Base-by-base conservation (phyloP, 2,329 filamentous ascomycete species). In the Phialophora verrucosa region DNA sequence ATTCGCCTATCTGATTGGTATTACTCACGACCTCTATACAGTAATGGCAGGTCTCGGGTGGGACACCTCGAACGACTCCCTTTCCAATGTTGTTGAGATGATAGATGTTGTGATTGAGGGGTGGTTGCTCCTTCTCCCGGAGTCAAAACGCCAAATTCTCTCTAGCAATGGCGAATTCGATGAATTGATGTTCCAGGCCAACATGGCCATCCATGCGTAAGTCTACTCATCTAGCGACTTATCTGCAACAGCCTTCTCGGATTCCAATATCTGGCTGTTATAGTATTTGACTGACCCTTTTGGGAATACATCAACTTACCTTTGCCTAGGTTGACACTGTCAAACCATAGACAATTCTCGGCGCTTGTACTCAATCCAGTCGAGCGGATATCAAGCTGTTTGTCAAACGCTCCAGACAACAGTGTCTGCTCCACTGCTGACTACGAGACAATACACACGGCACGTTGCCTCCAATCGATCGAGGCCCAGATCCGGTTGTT, bases 131-230 rank as follows among this genome's bases (percentile, higher is more conserved):
- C 66, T 81, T 8, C 68, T 82, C 2, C 80, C 80, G 0, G 70
- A 76, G 27, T 62, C 70, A 2, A 74, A 74, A 59, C 75, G 69
- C 59, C 71, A 76, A 12, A 70, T 80, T 38, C 77, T 81, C 12
- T 62, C 42, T 20, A 50, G 35, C 20, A 59, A 32, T 49, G 65
- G 65, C 38, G 74, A 71, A 27, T 59, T 76, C 4, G 76, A 78
- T 64, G 75, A 77, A 78, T 90, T 96, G 85, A 88, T 97, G 78
- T 96, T 97, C 79, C 92, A 96, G 76, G 93, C 91, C 0, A 90
- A 91, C 69, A 94, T 96, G 87, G 91, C 96, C 73, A 83, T 85
- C 60, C 81, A 86, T 29, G 65, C 59, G 65, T 67, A 62, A 67
- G 65, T 64, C 51, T 54, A 54, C 20, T 27, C 49, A 27, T 51